Base-by-base conservation (phyloP, 2,329 filamentous ascomycete species). In the Furcasterigmium sp. region DNA sequence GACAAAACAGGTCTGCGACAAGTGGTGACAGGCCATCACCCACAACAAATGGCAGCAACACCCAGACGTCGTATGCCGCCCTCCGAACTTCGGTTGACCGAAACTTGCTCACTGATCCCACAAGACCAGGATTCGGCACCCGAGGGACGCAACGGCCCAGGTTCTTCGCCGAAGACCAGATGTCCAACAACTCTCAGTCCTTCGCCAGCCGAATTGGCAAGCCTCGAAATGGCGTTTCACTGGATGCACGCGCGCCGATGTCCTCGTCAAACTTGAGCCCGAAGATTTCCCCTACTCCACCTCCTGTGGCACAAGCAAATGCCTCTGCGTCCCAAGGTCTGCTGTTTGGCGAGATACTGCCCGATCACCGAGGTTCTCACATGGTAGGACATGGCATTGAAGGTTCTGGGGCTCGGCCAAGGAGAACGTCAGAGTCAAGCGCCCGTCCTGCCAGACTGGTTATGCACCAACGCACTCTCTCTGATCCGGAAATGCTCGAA, bases 311-410 rank as follows among this genome's bases (percentile, higher is more conserved):
- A 66, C 58, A 51, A 58, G 28, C 20, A 23, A 15, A 10, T 35
- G 15, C 58, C 55, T 25, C 60, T 61, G 48, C 32, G 17, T 52
- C 67, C 38, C 70, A 72, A 42, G 74, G 74, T 48, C 76, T 87
- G 28, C 66, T 91, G 17, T 91, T 91, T 65, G 87, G 87, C 29
- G 87, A 91, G 61, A 76, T 91, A 51, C 66, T 81, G 21, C 74
- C 79, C n/a, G 70, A 79, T 29, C 72, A 79, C 51, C 71, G 70
- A 53, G 70, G 77, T 51, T 57, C 70, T 20, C 62, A 69, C 17
- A 66, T 73, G 39, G 67, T 71, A 41, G 81, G 79, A 5, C 81
- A 80, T 64, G 83, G 82, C 41, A 85, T 85, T 50, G 68, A 75
- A 46, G 56, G 52, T 39, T 48, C 46, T n/a, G 60, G 63, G 26